Evolutionary conservation across 2,329 filamentous ascomycete species (phyloP).

Genomic region (Macrophomina pseudophaseolina): DNA sequence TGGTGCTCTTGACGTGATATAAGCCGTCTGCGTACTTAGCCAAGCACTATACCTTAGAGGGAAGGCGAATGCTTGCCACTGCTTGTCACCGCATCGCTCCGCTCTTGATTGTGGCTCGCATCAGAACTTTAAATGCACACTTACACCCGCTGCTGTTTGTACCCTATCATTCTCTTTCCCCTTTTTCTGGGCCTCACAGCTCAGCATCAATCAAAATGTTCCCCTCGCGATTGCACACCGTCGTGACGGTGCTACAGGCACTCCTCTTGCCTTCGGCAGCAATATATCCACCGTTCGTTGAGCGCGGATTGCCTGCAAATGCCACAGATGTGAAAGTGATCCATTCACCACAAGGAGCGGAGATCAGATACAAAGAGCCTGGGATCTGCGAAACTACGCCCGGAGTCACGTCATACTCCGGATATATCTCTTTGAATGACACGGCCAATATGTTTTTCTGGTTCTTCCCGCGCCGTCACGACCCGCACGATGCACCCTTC

Average conservation of each 20-base stretch:
- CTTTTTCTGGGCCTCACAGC: background rate
- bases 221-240: background rate
- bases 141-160: background rate
- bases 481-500: constrained; percentile 43
- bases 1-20: background rate
- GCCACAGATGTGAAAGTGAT: constrained; percentile 36
- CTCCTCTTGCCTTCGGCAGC: background rate
- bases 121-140: background rate
- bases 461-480: constrained; percentile 56
- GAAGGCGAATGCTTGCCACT: constrained; percentile 1
- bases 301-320: background rate
- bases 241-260: background rate
- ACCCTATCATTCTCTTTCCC: too few relatives aligned
- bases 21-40: background rate
- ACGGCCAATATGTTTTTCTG: constrained; percentile 51
- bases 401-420: constrained; percentile 45
- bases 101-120: background rate
- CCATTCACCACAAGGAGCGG: constrained; percentile 38
- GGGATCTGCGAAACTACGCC: constrained; percentile 45
- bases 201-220: background rate
- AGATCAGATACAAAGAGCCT: constrained; percentile 24
- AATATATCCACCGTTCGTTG: constrained; percentile 2
- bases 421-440: constrained; percentile 43
- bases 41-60: constrained; percentile 8
- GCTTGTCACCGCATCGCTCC: background rate